These are phyloP conservation scores for Colletotrichum scovillei DNA, from an alignment of 2,329 filamentous ascomycete species.

Conservation along the genomic window DNA sequence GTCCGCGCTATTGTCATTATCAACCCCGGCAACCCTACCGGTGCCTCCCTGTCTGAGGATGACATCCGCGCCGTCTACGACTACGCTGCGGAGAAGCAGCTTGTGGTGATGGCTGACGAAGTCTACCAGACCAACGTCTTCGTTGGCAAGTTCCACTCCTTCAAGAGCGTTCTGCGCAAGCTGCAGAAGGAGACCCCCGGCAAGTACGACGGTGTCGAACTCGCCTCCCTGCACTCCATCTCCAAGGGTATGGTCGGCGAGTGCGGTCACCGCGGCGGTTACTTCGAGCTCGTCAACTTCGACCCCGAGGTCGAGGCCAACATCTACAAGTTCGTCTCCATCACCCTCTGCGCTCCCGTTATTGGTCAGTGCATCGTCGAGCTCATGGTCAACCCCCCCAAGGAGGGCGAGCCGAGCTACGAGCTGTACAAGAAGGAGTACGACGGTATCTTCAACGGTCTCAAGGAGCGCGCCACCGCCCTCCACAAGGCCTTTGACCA, in stretches of 20 bases:
- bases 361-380: slow-evolving; percentile 96
- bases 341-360: slow-evolving; percentile 95
- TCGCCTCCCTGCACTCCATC: slow-evolving; percentile 91
- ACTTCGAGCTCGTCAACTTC: slow-evolving; percentile 96
- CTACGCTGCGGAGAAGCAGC: slow-evolving; percentile 84
- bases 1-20: slow-evolving; percentile 96
- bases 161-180: slow-evolving; percentile 88
- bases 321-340: slow-evolving; percentile 99
- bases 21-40: slow-evolving; percentile 98
- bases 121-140: slow-evolving; percentile 99
- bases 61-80: slow-evolving; percentile 89
- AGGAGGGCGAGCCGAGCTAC: slow-evolving; percentile 84
- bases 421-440: slow-evolving; percentile 89
- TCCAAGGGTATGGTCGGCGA: slow-evolving; percentile 99
- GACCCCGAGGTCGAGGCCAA: slow-evolving; percentile 86
- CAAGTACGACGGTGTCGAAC: slow-evolving; percentile 86
- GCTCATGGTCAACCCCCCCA: slow-evolving; percentile 96
- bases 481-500: slow-evolving; percentile 90
- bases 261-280: slow-evolving; percentile 96
- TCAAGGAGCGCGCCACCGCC: slow-evolving; percentile 83
- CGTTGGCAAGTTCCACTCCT: slow-evolving; percentile 91
- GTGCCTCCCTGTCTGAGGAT: slow-evolving; percentile 81
- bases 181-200: slow-evolving; percentile 81
- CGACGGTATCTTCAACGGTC: slow-evolving; percentile 80
- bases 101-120: slow-evolving; percentile 95